Conservation (phyloP, 1,284 basidiomycete species). For the Salmacisia buchloeana region DNA sequence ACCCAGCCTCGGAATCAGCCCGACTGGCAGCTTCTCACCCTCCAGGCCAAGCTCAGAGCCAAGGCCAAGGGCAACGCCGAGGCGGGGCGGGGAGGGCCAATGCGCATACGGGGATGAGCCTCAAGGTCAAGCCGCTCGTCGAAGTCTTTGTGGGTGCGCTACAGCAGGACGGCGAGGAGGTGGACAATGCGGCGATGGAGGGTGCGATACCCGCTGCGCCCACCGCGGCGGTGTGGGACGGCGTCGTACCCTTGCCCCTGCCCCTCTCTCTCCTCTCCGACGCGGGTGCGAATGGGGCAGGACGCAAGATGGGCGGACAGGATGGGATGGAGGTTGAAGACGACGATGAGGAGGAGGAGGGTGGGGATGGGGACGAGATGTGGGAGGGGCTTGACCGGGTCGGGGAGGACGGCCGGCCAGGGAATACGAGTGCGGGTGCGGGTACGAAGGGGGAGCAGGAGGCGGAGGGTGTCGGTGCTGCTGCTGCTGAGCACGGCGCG, state of each 20-base stretch:
- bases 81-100: constrained; percentile 1
- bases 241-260: neutral
- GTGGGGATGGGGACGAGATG: neutral
- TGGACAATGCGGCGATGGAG: neutral
- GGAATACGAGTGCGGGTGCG: too few species aligned
- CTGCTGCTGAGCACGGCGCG: too few species aligned
- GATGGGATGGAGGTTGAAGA: neutral
- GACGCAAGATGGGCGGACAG: neutral
- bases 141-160: neutral
- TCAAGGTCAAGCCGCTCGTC: neutral
- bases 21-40: neutral
- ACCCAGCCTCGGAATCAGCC: neutral
- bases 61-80: too few species aligned
- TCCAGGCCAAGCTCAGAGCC: neutral
- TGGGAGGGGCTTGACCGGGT: too few species aligned
- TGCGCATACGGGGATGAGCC: neutral
- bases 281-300: neutral
- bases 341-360: neutral
- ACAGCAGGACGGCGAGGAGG: neutral
- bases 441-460: too few species aligned
- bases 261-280: neutral
- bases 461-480: too few species aligned
- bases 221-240: constrained; percentile 8
- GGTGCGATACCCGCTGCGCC: constrained; percentile 6
- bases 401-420: neutral